Conservation (phyloP, 176 grass and related monocot species). For the Rhynchospora pubera region DNA sequence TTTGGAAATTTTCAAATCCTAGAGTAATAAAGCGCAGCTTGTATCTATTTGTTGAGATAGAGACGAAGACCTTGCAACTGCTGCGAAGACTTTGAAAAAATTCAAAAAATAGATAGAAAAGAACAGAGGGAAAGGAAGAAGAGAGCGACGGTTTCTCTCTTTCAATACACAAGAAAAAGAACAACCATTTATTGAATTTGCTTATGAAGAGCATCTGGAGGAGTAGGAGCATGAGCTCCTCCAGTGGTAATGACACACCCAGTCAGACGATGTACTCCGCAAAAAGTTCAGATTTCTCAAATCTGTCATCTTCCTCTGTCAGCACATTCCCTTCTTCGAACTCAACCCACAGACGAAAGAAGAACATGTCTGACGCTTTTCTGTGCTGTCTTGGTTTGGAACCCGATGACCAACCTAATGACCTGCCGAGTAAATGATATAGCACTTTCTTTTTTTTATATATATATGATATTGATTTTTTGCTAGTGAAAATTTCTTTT, state of each 20-base stretch:
- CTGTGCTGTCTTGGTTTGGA: slow-evolving; percentile 3
- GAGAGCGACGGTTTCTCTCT: neutral
- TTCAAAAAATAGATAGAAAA: neutral
- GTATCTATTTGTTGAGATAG: neutral
- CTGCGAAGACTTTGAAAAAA: no score
- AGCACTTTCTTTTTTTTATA: neutral
- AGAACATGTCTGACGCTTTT: neutral
- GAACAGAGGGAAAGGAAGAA: neutral
- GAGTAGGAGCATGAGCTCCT: neutral
- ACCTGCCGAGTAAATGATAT: neutral
- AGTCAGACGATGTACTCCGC: neutral
- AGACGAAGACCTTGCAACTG: neutral
- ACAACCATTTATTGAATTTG: neutral
- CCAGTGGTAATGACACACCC: neutral
- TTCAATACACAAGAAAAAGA: neutral
- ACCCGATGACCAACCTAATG: neutral
- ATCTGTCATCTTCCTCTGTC: neutral
- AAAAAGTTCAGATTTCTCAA: slow-evolving; percentile 1
- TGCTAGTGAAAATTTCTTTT: neutral
- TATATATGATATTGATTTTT: no score
- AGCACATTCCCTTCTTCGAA: neutral
- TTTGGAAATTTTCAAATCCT: neutral
- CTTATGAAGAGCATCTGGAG: neutral
- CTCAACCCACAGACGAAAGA: neutral
- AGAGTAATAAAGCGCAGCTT: neutral